Evolutionary conservation across 192 early-diverging fungal genomes (phyloP).

Genomic region (Pecoramyces ruminantium): DNA sequence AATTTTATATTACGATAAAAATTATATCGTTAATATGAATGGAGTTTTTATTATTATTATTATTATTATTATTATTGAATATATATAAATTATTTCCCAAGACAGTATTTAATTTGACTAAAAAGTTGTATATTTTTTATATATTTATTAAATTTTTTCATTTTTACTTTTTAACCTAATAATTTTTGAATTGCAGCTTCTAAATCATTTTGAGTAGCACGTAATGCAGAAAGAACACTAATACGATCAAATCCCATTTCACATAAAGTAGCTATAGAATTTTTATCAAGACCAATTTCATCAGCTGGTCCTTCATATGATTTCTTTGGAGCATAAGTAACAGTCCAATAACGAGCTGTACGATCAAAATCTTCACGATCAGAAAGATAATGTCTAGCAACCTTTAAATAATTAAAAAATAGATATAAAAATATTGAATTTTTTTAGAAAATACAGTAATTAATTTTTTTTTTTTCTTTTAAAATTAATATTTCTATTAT

Average conservation of each 20-base stretch:
- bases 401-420: constrained; percentile 7
- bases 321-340: constrained; percentile 15
- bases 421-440: too few relatives aligned
- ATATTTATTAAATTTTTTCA: too few relatives aligned
- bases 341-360: constrained; percentile 28
- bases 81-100: too few relatives aligned
- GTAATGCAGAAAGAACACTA: constrained; percentile 15
- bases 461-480: too few relatives aligned
- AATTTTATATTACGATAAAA: too few relatives aligned
- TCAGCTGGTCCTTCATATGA: constrained; percentile 1
- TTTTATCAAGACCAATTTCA: constrained; percentile 15
- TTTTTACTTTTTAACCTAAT: not conserved
- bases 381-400: constrained; percentile 22
- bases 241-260: constrained; percentile 36
- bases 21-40: too few relatives aligned
- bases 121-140: too few relatives aligned
- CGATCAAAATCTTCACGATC: constrained; percentile 20
- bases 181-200: not conserved
- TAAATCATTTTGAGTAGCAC: not conserved
- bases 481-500: too few relatives aligned
- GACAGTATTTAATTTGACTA: too few relatives aligned
- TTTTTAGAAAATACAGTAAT: too few relatives aligned
- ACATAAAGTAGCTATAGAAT: constrained; percentile 12
- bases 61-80: too few relatives aligned
- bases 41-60: too few relatives aligned